Base-by-base conservation (phyloP, 164 flowering plant species). In the Piper longum region DNA sequence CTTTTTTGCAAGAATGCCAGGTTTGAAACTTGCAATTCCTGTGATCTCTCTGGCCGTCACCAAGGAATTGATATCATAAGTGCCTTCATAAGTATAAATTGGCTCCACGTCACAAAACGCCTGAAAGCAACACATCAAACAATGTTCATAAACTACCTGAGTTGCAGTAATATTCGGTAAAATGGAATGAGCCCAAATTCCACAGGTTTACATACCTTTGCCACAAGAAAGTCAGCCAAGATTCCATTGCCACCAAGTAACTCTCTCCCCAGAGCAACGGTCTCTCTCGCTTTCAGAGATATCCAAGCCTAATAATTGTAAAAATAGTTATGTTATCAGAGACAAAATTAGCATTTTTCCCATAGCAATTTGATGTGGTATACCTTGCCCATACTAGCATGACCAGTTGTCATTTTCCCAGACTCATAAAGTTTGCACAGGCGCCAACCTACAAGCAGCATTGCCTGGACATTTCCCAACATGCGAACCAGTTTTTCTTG, bases 171-270 rank as follows among this genome's bases (percentile, higher is more conserved):
- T 9, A 44, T 44, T 9, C 8, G 14, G 14, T 12, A 36, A 39
- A 59, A 6, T 3, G 39, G 42, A 39, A 59, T 18, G 2, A 59
- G 3, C 41, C 52, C 52, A 48, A 13, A 5, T 48, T 48, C 14
- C 12, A 48, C 48, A 3, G 7, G 16, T 41, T 18, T 9, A 59
- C 60, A 68, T 41, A 95, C 97, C 96, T 91, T 95, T 59, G 89
- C 99, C 72, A 90, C 95, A 19, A 83, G 81, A 76, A 90, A 93
- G 67, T 93, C 96, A 41, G 85, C 72, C 75, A 88, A 73, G 69
- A 93, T 85, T 64, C 99, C 99, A 74, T 93, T 95, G 62, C 99
- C 99, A 69, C 97, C 99, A 48, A 93, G 95, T 70, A 93, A 71
- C 72, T 93, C 99, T 54, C 97, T 73, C 16, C 92, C 99, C 61